Base-by-base conservation (phyloP, 139 green algal species). In the Limnomonas spitsbergensis region DNA sequence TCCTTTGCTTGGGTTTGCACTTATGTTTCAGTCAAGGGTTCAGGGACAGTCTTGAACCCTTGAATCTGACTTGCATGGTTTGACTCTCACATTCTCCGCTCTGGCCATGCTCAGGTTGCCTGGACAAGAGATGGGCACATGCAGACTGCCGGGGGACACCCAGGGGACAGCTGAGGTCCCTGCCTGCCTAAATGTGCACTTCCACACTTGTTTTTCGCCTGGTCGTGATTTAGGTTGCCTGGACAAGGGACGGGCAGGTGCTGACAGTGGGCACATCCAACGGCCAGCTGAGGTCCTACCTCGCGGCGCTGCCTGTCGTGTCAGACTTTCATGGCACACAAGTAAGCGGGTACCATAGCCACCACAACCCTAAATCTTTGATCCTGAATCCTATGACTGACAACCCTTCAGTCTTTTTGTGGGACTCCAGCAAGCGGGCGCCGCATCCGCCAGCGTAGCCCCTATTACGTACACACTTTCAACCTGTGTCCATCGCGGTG, bases 291-390 rank as follows among this genome's bases (percentile, higher is more conserved):
- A 38, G 83, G 70, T 84, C 66, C 53, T 92, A 87, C 75, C 78
- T 95, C 34, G 88, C 90, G 35, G 81, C 86, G 3, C 80, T 95
- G 73, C 91, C 91, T 0, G 76, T 84, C 9, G 81, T 95, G n/a
- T 87, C 79, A 73, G 83, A 84, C 66, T 80, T 78, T 42, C 82
- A 83, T 71, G 81, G 61, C 36, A 79, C 72, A 7, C 69, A 77
- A 38, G 53, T 90, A 1, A 77, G 75, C 3, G 38, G 3, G n/a
- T n/a, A n/a, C n/a, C n/a, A n/a, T n/a, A n/a, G n/a, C n/a, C n/a
- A n/a, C n/a, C n/a, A n/a, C n/a, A n/a, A n/a, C n/a, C n/a, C n/a
- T n/a, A n/a, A n/a, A n/a, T n/a, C n/a, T n/a, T n/a, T n/a, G n/a
- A n/a, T n/a, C n/a, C n/a, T n/a, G n/a, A n/a, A n/a, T 72, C 20